Evolutionary conservation across 192 early-diverging fungal genomes (phyloP), one percentile per base, ranked within the genome.

Genomic region (Podila verticillata): DNA sequence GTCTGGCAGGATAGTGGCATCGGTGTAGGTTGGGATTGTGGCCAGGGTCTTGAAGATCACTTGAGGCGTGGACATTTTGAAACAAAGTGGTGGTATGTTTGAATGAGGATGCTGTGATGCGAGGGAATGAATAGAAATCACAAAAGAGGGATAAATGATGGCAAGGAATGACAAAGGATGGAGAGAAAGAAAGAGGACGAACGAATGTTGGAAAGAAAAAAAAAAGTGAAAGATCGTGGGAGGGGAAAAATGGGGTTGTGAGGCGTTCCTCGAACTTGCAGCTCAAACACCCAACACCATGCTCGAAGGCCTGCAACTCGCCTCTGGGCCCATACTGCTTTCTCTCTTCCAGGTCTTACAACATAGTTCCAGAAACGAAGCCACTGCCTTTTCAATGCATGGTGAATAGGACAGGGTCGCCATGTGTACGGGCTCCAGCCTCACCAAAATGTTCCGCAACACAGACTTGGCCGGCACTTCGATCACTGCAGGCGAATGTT

Each of bases 21-120:
- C 72, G 9, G 64, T 59, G 73, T 83, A 83, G 28, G 69, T 57
- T 22, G 81, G 81, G 58, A 83, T 75, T n/a, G 68, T 48, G 4
- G 81, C 69, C 34, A 83, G 60, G 13, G 72, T 58, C 56, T 75
- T 74, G 68, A 74, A 83, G 68, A 74, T 63, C 29, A 70, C 68
- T 31, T 73, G 72, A 3, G 80, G 72, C n/a, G 73, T 73, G 29
- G 80, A 34, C 70, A 82, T 78, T 29, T 68, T 3, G 34, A 34
- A 61, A 5, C 29, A 61, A 28, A n/a, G 3, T 10, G 31, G 3
- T 10, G 31, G 13, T 8, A 29, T 12, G 34, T 28, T 13, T 20
- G 59, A 31, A 31, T 30, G 31, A 61, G 9, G 31, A 34, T 62
- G 22, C n/a, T 62, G 32, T 70, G 51, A 0, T 54, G 28, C 0